Conservation (phyloP, 1,284 basidiomycete species). For the Malassezia globosa region DNA sequence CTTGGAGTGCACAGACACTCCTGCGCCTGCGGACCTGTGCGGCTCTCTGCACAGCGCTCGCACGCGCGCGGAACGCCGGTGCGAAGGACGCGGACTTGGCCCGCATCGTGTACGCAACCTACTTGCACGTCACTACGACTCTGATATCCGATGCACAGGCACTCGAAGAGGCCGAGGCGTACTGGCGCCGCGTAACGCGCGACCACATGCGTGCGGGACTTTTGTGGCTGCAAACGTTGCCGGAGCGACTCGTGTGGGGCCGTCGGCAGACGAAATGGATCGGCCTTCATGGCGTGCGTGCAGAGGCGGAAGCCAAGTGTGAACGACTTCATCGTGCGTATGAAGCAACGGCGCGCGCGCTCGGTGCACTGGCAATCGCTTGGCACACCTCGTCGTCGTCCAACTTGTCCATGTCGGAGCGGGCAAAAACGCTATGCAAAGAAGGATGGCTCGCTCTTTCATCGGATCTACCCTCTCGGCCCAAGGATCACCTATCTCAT, state of each 20-base stretch:
- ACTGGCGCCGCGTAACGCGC: conserved; percentile 1
- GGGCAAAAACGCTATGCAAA: background rate
- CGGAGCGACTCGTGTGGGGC: background rate
- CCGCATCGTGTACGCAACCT: conserved; percentile 11
- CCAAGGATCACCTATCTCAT: background rate
- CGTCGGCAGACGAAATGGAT: background rate
- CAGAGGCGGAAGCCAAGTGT: background rate
- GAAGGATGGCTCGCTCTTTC: background rate
- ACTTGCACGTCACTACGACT: background rate
- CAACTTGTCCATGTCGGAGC: background rate
- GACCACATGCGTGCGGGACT: background rate
- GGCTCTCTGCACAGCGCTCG: conserved; percentile 8
- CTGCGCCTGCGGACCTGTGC: conserved; percentile 11
- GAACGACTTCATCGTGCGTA: background rate
- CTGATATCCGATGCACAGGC: background rate
- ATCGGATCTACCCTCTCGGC: background rate
- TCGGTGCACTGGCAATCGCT: conserved; percentile 9
- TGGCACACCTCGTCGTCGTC: background rate
- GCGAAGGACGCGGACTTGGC: conserved; percentile 5
- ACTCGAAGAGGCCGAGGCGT: conserved; percentile 4
- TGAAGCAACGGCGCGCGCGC: conserved; percentile 2
- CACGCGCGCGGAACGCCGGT: conserved; percentile 3
- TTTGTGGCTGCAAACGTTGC: conserved; percentile 11
- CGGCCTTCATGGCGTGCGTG: background rate
- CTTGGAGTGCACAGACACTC: conserved; percentile 2